Evolutionary conservation across 345 rosid species (phyloP).

Genomic region (Rhizophora apiculata): DNA sequence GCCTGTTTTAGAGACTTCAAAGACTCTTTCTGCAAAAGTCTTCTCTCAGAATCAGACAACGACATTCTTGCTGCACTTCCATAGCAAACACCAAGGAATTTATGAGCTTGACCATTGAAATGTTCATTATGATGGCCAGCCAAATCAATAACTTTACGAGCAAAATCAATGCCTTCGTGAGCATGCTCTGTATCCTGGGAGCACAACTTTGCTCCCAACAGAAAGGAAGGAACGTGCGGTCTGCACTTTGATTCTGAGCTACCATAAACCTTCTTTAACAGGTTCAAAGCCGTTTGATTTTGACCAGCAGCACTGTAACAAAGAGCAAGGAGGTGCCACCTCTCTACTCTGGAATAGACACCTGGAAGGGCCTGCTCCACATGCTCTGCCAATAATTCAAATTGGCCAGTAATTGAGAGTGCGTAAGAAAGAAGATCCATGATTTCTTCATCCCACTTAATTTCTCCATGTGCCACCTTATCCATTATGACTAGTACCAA

Average conservation of each 20-base stretch:
- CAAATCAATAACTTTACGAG: slow-evolving; percentile 45
- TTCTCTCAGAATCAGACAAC: slow-evolving; percentile 65
- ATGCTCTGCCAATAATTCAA: slow-evolving; percentile 61
- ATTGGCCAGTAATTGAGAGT: slow-evolving; percentile 66
- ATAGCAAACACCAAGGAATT: slow-evolving; percentile 78
- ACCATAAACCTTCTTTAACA: slow-evolving; percentile 56
- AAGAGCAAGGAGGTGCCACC: slow-evolving; percentile 90
- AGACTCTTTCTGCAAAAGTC: slow-evolving; percentile 52
- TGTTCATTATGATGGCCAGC: slow-evolving; percentile 40
- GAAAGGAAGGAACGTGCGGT: slow-evolving; percentile 49
- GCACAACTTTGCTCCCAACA: slow-evolving; percentile 81
- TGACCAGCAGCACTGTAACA: slow-evolving; percentile 79
- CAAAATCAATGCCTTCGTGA: slow-evolving; percentile 56
- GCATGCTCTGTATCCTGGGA: slow-evolving; percentile 62
- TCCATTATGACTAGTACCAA: slow-evolving; percentile 65
- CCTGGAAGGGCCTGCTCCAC: slow-evolving; percentile 77
- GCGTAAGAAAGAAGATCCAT: slow-evolving; percentile 79
- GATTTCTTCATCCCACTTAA: slow-evolving; percentile 80
- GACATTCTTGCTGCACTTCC: slow-evolving; percentile 78
- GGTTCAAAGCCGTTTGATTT: slow-evolving; percentile 66
- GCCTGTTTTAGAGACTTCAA: slow-evolving; percentile 57
- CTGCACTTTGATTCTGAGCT: slow-evolving; percentile 63
- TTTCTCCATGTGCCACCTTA: slow-evolving; percentile 62
- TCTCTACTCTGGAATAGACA: slow-evolving; percentile 58
- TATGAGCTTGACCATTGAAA: slow-evolving; percentile 56